Percentiles rank a stretch among this genome's conserved stretches.
Conservation (phyloP, 345 rosid genomes). For the Iberis pinnata region DNA sequence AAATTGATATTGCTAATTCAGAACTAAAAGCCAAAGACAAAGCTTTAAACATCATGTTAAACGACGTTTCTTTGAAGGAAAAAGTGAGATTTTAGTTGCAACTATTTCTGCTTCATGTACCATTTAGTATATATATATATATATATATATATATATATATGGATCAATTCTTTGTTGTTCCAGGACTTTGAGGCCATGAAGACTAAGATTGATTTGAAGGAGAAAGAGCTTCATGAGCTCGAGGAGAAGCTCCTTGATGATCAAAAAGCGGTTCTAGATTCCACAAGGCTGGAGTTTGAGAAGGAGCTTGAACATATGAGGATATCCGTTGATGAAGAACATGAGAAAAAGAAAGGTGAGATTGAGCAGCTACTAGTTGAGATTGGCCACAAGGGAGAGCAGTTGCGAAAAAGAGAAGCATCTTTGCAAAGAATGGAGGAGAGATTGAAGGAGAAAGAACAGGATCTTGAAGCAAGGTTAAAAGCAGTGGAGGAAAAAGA, state of each 20-base stretch:
- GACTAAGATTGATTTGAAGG: conserved; percentile 42
- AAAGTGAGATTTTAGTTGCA: conserved; percentile 38
- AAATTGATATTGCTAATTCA: conserved; percentile 38
- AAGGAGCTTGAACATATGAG: conserved; percentile 49
- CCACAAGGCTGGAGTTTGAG: conserved; percentile 49
- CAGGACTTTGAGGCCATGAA: conserved; percentile 44
- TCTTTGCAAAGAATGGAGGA: conserved; percentile 45
- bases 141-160: conserved; percentile 8
- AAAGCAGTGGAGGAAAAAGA: conserved; percentile 54
- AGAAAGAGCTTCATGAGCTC: conserved; percentile 45
- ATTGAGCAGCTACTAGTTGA: conserved; percentile 46
- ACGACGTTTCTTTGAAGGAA: conserved; percentile 53
- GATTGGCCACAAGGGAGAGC: conserved; percentile 47
- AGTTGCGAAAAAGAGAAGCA: conserved; percentile 49
- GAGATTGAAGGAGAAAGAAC: conserved; percentile 64
- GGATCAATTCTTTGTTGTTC: conserved; percentile 18
- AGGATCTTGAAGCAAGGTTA: conserved; percentile 51
- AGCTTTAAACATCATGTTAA: conserved; percentile 36
- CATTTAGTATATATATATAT: conserved; percentile 11
- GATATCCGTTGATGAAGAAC: conserved; percentile 51
- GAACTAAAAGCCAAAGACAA: conserved; percentile 54
- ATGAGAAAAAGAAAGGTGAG: conserved; percentile 40
- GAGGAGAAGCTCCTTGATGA: conserved; percentile 73
- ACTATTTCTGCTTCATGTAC: neutral
- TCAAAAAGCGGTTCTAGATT: conserved; percentile 45